A percentile compares a stretch with the other conserved stretches of the same genome.
Conservation (phyloP, 768 basidiomycete species). For the Termitomyces titanicus region DNA sequence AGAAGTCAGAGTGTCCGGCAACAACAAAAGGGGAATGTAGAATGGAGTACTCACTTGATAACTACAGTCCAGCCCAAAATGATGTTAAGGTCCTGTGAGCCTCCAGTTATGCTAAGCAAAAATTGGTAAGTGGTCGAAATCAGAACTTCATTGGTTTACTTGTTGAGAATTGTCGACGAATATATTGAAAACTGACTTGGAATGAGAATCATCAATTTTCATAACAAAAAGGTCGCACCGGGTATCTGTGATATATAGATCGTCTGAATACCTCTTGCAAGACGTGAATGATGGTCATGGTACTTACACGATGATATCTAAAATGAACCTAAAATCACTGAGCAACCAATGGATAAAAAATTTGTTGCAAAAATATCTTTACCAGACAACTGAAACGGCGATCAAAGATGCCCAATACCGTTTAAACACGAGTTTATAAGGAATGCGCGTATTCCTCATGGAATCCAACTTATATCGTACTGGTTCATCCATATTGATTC, state of each 20-base stretch:
- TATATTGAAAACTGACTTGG: conserved; percentile 65
- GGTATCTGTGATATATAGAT: conserved; percentile 39
- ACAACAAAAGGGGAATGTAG: too few species aligned
- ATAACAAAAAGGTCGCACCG: conserved; percentile 35
- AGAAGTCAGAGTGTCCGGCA: too few species aligned
- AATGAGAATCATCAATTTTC: background rate
- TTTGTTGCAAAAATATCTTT: conserved; percentile 7
- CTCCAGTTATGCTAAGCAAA: conserved; percentile 51
- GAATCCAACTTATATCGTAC: conserved; percentile 68
- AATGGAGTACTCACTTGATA: conserved; percentile 65
- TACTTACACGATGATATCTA: conserved; percentile 71
- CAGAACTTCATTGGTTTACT: conserved; percentile 31
- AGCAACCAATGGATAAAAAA: background rate
- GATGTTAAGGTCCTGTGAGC: conserved; percentile 43
- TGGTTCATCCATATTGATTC: conserved; percentile 78
- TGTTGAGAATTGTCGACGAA: conserved; percentile 67
- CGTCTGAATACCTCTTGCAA: background rate
- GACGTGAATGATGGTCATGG: too few species aligned
- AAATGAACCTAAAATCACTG: conserved; percentile 50
- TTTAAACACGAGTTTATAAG: conserved; percentile 69
- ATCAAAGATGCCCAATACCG: conserved; percentile 71
- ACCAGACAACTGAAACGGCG: conserved; percentile 77
- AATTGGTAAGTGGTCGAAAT: background rate
- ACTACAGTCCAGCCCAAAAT: conserved; percentile 83
- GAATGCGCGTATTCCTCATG: conserved; percentile 70